Conservation (phyloP, 2,329 filamentous ascomycete species). For the Camillea tinctor region DNA sequence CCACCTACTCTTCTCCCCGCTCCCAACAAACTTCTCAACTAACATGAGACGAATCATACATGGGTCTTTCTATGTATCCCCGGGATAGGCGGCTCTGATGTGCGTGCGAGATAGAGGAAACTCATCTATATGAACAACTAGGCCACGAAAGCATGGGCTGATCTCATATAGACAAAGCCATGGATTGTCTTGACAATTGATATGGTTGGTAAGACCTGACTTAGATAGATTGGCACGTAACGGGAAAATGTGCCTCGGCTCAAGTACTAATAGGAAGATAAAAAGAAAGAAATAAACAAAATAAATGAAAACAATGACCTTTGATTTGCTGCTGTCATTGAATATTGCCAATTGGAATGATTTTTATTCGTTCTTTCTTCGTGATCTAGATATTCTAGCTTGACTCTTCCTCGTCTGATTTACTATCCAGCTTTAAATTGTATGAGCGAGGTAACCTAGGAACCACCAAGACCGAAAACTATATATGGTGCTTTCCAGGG, state of each 20-base stretch:
- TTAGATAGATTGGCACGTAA: neutral
- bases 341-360: neutral
- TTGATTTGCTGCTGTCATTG: neutral
- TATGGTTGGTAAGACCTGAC: neutral
- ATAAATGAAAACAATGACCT: neutral
- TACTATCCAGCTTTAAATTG: neutral
- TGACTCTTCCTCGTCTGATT: neutral
- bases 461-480: neutral
- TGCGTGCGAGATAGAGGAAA: neutral
- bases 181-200: neutral
- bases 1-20: neutral
- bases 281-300: neutral
- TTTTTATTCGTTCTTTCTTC: neutral
- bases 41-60: neutral
- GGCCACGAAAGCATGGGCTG: neutral
- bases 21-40: neutral
- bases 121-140: neutral
- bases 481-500: too few species aligned
- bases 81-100: neutral
- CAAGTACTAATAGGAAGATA: neutral
- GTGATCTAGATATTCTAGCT: neutral
- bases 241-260: neutral
- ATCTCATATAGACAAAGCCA: neutral
- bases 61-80: neutral
- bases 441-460: neutral